Evolutionary conservation across 345 rosid genomes (phyloP).

Genomic region (Sonneratia caseolaris): DNA sequence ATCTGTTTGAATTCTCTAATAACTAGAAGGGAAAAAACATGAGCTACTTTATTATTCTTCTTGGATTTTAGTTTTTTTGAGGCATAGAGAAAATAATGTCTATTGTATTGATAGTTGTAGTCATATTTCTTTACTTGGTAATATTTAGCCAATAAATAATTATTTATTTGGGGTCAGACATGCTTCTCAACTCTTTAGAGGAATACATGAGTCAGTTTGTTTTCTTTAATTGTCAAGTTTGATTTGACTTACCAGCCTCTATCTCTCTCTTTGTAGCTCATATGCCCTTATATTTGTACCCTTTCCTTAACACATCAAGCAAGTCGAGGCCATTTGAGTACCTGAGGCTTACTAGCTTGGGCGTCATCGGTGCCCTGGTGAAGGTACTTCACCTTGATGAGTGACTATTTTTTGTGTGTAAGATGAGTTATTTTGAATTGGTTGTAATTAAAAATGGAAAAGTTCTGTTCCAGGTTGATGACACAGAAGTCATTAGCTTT

Average conservation of each 20-base stretch:
- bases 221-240: not conserved
- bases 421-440: not conserved
- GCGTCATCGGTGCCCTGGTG: constrained; percentile 98
- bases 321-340: constrained; percentile 98
- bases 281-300: constrained; percentile 87
- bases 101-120: not conserved
- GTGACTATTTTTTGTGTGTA: not conserved
- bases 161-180: not conserved
- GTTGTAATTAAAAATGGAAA: not conserved
- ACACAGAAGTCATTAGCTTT: constrained; percentile 93
- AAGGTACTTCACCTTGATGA: constrained; percentile 38
- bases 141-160: too few species aligned
- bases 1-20: too few species aligned
- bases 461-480: constrained; percentile 63
- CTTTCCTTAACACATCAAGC: constrained; percentile 92
- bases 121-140: not conserved
- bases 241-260: too few species aligned
- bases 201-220: not conserved
- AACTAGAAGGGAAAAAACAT: not conserved
- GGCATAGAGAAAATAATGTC: not conserved
- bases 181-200: not conserved
- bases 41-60: not conserved
- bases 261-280: constrained; percentile 53
- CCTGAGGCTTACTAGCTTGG: constrained; percentile 91
- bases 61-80: not conserved